These are phyloP conservation scores for Sorghum bicolor DNA, from an alignment of 176 grass and related monocot genomes.

Conservation along the genomic window Sorghum_bicolor_NCBIv3 NC_012878.2:55086001-55086500, in stretches of 20 bases:
- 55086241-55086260: constrained; percentile 47
- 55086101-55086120: constrained; percentile 35
- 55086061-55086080: constrained; percentile 39
- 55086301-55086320: constrained; percentile 81
- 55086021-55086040: constrained; percentile 68
- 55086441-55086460: constrained; percentile 81
- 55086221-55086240: constrained; percentile 77
- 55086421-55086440: constrained; percentile 63
- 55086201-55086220: constrained; percentile 90
- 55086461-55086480: constrained; percentile 90
- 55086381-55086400: constrained; percentile 80
- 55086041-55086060: constrained; percentile 38
- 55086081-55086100: constrained; percentile 52
- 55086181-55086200: constrained; percentile 47
- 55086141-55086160: constrained; percentile 54
- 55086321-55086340: constrained; percentile 53
- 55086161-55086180: constrained; percentile 41
- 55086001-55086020: constrained; percentile 89
- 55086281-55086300: constrained; percentile 51
- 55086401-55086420: constrained; percentile 85
- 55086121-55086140: constrained; percentile 35
- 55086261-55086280: constrained; percentile 81
- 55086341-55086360: constrained; percentile 61
- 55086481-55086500: constrained; percentile 86
- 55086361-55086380: constrained; percentile 81